Evolutionary conservation across 2,329 filamentous ascomycete genomes (phyloP), one percentile per base, ranked within the genome.

Genomic region (Ceratocystis huliohia): DNA sequence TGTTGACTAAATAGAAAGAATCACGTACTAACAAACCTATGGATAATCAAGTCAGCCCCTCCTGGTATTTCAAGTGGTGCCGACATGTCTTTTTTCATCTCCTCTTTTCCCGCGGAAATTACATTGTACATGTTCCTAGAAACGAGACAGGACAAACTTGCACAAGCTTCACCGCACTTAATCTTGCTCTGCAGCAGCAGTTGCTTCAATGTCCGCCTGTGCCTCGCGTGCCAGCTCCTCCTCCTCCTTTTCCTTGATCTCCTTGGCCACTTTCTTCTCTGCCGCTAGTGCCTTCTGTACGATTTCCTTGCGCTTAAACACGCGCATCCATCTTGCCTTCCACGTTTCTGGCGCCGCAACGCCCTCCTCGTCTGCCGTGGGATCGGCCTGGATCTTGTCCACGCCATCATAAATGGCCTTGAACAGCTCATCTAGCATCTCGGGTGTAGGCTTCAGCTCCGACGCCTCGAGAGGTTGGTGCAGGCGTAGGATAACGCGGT

Each of bases 271-370:
- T 50, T 63, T 63, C 59, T 63, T 63, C 46, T 68, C 66, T 5
- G 46, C 48, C 4, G 57, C 61, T 72, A 83, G 84, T 0, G 88
- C 83, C 76, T 96, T 91, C 77, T 97, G 92, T 15, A 97, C 89
- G 2, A 89, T 89, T 15, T 84, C 84, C 76, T 91, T 88, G 56
- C 94, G 82, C 72, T 86, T 80, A 75, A 96, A 96, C 1, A 94
- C 91, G 41, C 90, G 82, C 69, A 90, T 78, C 94, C 94, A 99
- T 61, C 91, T 83, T 73, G 84, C 83, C 0, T 88, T 92, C 94
- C 94, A 97, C 63, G 84, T 81, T 69, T 83, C 82, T 67, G 96
- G 82, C 70, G 65, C 64, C n/a, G 66, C 50, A 13, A 62, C 66
- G 37, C 68, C 65, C 68, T 82, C 81, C 70, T 87, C 83, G 41